phyloP scores from a whole-genome alignment of 352 stramenopile genomes.

The Globisporangium emineosum region DNA sequence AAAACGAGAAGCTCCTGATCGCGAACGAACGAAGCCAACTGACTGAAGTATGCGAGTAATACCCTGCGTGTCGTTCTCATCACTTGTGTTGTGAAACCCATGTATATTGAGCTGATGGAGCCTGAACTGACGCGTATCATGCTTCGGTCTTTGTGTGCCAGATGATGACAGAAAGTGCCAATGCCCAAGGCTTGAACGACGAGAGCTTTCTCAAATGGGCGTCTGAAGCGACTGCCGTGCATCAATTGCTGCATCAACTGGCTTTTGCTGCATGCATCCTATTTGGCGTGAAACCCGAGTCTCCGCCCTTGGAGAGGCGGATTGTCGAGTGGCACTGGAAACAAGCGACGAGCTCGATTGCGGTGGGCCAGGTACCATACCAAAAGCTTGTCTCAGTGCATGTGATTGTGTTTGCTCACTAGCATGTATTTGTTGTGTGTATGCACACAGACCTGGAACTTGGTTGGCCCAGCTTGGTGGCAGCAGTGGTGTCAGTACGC shows the following conservation, averaged over 20 bases:
- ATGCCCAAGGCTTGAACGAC: constrained; percentile 26
- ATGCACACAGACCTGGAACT: constrained; percentile 59
- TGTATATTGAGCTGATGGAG: background rate
- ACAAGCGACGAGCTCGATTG: constrained; percentile 37
- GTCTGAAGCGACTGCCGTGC: constrained; percentile 28
- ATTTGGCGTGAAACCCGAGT: constrained; percentile 75
- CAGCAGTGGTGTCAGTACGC: constrained; percentile 77
- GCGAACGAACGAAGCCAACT: constrained; percentile 35
- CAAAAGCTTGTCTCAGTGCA: background rate
- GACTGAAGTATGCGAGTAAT: constrained; percentile 30
- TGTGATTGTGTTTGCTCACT: constrained; percentile 3
- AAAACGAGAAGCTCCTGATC: constrained; percentile 19
- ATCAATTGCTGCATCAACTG: constrained; percentile 65
- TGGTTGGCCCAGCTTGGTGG: constrained; percentile 76
- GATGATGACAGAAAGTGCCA: background rate
- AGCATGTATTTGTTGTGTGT: constrained; percentile 11
- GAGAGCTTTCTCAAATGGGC: constrained; percentile 55
- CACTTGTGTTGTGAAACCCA: background rate
- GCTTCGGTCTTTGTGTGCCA: background rate
- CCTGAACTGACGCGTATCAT: background rate
- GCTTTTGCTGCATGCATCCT: constrained; percentile 71
- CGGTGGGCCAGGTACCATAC: constrained; percentile 49
- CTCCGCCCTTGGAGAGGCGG: constrained; percentile 54
- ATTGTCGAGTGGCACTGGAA: constrained; percentile 79
- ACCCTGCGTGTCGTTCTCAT: constrained; percentile 1